Conservation (phyloP, 2,329 filamentous ascomycete species). For the Botrytis paeoniae region DNA sequence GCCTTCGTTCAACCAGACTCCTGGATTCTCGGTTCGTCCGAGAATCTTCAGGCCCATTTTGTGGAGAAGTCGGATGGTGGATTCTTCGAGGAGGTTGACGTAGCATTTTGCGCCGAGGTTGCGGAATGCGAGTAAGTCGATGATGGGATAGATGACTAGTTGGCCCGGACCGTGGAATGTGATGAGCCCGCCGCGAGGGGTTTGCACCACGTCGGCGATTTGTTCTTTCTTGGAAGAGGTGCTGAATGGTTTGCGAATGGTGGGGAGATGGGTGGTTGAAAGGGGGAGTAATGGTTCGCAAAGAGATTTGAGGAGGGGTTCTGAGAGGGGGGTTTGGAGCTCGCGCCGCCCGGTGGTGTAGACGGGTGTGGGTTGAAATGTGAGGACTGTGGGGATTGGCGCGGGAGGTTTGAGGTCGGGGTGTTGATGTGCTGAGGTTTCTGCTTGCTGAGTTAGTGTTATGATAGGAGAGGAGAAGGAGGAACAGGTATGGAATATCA, state of each 20-base stretch:
- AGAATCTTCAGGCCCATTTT: not conserved
- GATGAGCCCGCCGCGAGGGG: conserved; percentile 76
- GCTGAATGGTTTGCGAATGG: not conserved
- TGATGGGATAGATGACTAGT: conserved; percentile 83
- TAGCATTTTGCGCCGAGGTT: not conserved
- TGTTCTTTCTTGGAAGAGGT: not conserved
- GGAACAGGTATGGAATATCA: conserved; percentile 32
- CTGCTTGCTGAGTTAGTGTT: not conserved
- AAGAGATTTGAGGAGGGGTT: conserved; percentile 46
- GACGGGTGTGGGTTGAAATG: conserved; percentile 77
- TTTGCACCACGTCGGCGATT: conserved; percentile 37
- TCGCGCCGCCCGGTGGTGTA: conserved; percentile 91
- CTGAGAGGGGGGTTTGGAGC: conserved; percentile 44
- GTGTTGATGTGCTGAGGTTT: not conserved
- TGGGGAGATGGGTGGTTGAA: not conserved
- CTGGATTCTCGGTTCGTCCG: conserved; percentile 57
- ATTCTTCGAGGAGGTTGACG: conserved; percentile 1
- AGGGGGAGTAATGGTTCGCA: no score
- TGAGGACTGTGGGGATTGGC: conserved; percentile 70
- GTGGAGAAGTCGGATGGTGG: not conserved
- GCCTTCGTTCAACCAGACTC: conserved; percentile 30
- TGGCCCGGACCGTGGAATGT: conserved; percentile 97
- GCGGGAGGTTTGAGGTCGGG: conserved; percentile 23
- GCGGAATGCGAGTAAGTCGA: conserved; percentile 51
- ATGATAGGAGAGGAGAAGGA: conserved; percentile 43